These are phyloP conservation scores for Phaseolus lunatus DNA, from an alignment of 306 rosid genomes.

Conservation along the genomic window DNA sequence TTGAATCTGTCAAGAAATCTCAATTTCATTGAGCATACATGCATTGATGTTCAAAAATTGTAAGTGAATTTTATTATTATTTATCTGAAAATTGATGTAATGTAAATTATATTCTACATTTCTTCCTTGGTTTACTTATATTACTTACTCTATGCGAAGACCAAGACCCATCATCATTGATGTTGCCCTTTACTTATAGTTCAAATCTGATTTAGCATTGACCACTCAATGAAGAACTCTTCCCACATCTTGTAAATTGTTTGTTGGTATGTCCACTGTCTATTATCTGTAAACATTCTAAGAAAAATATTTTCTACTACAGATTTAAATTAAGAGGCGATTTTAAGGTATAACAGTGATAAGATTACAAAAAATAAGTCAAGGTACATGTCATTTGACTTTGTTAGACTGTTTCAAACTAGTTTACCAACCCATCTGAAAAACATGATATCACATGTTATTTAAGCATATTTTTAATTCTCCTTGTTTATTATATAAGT, in stretches of 20 bases:
- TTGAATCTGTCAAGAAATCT: slow-evolving; percentile 80
- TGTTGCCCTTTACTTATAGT: slow-evolving; percentile 60
- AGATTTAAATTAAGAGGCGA: not conserved
- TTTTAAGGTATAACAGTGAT: slow-evolving; percentile 13
- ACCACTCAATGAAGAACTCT: slow-evolving; percentile 89
- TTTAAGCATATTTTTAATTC: slow-evolving; percentile 21
- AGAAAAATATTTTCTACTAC: slow-evolving; percentile 6
- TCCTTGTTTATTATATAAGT: slow-evolving; percentile 4
- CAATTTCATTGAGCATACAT: slow-evolving; percentile 87
- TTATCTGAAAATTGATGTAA: not conserved
- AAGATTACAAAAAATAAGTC: slow-evolving; percentile 21
- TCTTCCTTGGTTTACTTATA: not conserved
- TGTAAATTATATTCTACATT: not conserved
- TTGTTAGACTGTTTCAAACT: slow-evolving; percentile 36
- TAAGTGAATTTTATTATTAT: slow-evolving; percentile 52
- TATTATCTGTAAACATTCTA: not conserved
- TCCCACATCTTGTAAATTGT: slow-evolving; percentile 72
- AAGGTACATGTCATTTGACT: slow-evolving; percentile 27
- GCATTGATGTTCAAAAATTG: slow-evolving; percentile 86
- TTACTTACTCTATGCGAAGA: slow-evolving; percentile 56
- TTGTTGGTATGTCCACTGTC: slow-evolving; percentile 63
- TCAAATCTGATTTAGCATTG: slow-evolving; percentile 81
- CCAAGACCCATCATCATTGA: slow-evolving; percentile 85
- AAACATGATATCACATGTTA: slow-evolving; percentile 56
- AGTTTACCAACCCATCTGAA: slow-evolving; percentile 45